Evolutionary conservation across 495 filamentous ascomycete species (phyloP), one percentile per base, ranked within the genome.

Genomic region (Zalerion maritima): DNA sequence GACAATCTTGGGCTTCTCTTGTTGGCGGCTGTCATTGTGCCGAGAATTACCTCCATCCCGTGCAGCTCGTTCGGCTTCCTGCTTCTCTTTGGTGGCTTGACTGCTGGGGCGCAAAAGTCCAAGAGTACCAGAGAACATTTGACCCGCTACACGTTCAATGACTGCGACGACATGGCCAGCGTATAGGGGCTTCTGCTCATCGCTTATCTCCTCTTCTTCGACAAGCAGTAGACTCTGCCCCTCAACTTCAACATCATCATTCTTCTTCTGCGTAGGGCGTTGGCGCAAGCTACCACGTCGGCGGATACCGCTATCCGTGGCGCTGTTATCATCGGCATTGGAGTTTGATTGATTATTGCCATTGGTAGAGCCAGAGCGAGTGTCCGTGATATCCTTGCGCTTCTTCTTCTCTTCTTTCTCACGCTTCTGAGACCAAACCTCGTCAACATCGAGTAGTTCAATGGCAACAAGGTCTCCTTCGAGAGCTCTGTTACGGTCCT

Each of bases 351-450:
- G 71, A 49, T 74, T 64, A 47, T 73, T 74, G 23, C 79, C 74
- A 42, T 74, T 78, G 18, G 62, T 78, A 35, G 75, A 76, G 24
- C 73, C 69, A 19, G 73, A 73, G 32, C 89, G 73, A 26, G 83
- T 82, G 45, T 94, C 89, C 14, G 84, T 91, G 35, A 92, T 89
- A 45, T 97, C 89, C 64, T 97, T 97, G 50, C 89, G 80, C 62
- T 96, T 96, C 74, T 97, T 97, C 65, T 97, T 97, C 45, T 97
- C 89, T 52, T 97, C 89, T 48, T 97, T 97, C 50, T 97, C 89
- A 14, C 82, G 80, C 63, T 97, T 97, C 58, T 97, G 89, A 10
- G 77, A 71, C 89, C 89, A 97, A 6, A 97, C 89, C 46, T 97
- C 89, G 50, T 96, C 89, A 2, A 97, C 89, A 49, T 97, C 89